Evolutionary conservation across 2,329 filamentous ascomycete genomes (phyloP).

Genomic region (Chaetomiaceae sp.): DNA sequence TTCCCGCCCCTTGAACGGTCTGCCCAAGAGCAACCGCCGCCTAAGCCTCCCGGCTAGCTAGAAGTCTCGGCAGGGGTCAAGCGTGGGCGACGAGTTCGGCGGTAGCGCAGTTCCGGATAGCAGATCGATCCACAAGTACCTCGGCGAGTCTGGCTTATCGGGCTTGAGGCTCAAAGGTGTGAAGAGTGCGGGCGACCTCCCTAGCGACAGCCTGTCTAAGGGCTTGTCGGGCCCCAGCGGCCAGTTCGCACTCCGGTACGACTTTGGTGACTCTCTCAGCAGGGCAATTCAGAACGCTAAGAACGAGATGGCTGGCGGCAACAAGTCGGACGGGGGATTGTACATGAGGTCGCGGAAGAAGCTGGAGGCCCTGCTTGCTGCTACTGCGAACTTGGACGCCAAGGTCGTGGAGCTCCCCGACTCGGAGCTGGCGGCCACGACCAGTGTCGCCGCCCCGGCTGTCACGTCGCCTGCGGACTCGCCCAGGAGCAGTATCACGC

Average conservation of each 20-base stretch:
- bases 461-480: conserved; percentile 43
- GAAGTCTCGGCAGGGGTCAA: conserved; percentile 49
- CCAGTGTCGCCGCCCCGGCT: conserved; percentile 11
- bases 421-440: conserved; percentile 23
- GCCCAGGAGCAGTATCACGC: conserved; percentile 58
- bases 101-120: conserved; percentile 55
- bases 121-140: conserved; percentile 54
- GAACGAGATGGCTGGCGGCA: conserved; percentile 51
- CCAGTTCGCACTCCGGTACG: conserved; percentile 87
- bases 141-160: conserved; percentile 54
- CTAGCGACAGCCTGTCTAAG: conserved; percentile 54
- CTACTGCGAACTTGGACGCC: background rate
- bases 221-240: conserved; percentile 51
- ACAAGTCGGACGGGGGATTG: conserved; percentile 52
- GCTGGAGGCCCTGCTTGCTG: conserved; percentile 6
- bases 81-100: conserved; percentile 65
- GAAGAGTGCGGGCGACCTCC: conserved; percentile 56
- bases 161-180: conserved; percentile 65
- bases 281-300: conserved; percentile 74
- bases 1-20: conserved; percentile 44
- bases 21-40: conserved; percentile 63
- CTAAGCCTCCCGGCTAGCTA: conserved; percentile 28
- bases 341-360: conserved; percentile 41
- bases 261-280: conserved; percentile 86
- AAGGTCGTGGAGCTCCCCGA: conserved; percentile 6